Conservation (phyloP, 192 early-diverging fungal species). For the Chytriomyces sp. region DNA sequence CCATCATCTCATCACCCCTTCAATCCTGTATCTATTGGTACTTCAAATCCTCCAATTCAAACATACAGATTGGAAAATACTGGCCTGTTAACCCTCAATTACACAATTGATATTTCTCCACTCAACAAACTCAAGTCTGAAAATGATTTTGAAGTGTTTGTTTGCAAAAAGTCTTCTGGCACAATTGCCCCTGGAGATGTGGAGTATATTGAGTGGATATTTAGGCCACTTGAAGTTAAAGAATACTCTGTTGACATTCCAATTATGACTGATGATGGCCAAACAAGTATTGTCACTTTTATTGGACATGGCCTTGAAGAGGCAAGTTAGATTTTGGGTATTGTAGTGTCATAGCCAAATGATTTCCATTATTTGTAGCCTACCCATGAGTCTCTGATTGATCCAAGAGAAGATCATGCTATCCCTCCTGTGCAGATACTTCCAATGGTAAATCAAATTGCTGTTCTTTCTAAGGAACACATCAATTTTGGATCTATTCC, state of each 20-base stretch:
- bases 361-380: background rate
- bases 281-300: slow-evolving; percentile 53
- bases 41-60: slow-evolving; percentile 47
- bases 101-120: slow-evolving; percentile 42
- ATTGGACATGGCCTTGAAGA: slow-evolving; percentile 40
- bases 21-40: slow-evolving; percentile 45
- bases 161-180: slow-evolving; percentile 40
- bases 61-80: slow-evolving; percentile 43
- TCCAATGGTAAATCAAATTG: slow-evolving; percentile 42
- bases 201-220: slow-evolving; percentile 53
- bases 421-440: slow-evolving; percentile 48
- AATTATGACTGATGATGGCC: slow-evolving; percentile 46
- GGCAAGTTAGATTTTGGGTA: slow-evolving; percentile 8
- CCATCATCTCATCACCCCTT: slow-evolving; percentile 39
- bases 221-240: slow-evolving; percentile 51
- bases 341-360: background rate
- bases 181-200: slow-evolving; percentile 42
- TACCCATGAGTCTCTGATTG: slow-evolving; percentile 10
- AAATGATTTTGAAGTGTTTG: slow-evolving; percentile 44
- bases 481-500: slow-evolving; percentile 58
- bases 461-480: slow-evolving; percentile 44
- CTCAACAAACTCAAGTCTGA: slow-evolving; percentile 48
- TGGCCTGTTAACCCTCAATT: slow-evolving; percentile 43
- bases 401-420: slow-evolving; percentile 30
- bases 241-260: slow-evolving; percentile 57